Conservation (phyloP, 1,284 basidiomycete genomes). For the Earliella scabrosa region DNA sequence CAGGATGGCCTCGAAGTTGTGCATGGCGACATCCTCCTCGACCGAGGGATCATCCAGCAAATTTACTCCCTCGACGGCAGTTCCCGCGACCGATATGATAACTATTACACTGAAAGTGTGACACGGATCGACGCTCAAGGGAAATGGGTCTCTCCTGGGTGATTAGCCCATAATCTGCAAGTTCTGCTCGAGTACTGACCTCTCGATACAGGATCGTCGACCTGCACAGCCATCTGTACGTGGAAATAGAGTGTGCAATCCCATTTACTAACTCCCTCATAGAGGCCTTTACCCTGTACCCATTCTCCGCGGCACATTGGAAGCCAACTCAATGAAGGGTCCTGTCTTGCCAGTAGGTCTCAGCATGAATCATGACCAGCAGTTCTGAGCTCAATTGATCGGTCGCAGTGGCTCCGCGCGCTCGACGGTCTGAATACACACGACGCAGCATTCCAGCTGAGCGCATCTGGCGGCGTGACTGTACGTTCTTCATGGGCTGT, state of each 20-base stretch:
- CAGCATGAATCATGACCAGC: neutral
- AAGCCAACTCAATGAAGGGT: conserved; percentile 40
- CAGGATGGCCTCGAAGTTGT: conserved; percentile 56
- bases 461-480: conserved; percentile 52
- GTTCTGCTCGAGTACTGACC: too few species aligned
- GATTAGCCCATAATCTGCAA: too few species aligned
- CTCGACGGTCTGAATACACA: conserved; percentile 49
- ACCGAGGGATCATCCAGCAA: conserved; percentile 52
- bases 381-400: too few species aligned
- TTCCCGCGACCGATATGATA: neutral
- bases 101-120: neutral
- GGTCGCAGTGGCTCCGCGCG: conserved; percentile 42
- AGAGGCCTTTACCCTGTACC: conserved; percentile 21
- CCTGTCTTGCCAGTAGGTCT: conserved; percentile 38
- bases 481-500: neutral
- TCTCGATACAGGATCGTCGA: conserved; percentile 20
- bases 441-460: conserved; percentile 38
- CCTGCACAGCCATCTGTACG: conserved; percentile 22
- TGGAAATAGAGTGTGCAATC: too few species aligned
- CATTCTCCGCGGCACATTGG: conserved; percentile 30
- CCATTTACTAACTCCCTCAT: neutral
- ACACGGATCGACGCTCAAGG: neutral
- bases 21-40: conserved; percentile 56
- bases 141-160: neutral
- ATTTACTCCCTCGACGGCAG: neutral